These are phyloP conservation scores for Bonia amplexicaulis DNA, from an alignment of 176 grass and related monocot species.

Conservation along the genomic window DNA sequence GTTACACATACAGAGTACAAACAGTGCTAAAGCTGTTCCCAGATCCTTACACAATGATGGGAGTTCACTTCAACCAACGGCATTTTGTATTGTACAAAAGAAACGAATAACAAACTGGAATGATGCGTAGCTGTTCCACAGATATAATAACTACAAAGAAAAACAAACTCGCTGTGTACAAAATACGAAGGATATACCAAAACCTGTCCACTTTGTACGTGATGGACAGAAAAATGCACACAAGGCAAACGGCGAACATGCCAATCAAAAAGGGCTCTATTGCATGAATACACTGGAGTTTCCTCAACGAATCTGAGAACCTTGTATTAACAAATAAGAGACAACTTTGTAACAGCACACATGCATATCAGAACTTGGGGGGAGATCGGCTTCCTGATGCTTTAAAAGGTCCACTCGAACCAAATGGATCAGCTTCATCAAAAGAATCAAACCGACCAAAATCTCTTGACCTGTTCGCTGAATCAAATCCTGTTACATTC, in stretches of 20 bases:
- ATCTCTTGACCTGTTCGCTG: conserved; percentile 52
- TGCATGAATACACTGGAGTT: not conserved
- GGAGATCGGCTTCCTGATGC: conserved; percentile 65
- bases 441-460: conserved; percentile 90
- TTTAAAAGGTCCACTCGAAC: conserved; percentile 85
- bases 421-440: conserved; percentile 88
- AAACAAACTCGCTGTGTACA: conserved; percentile 5
- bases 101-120: not conserved
- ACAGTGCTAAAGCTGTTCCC: not conserved
- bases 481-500: conserved; percentile 50
- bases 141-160: conserved; percentile 38
- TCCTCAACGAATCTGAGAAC: conserved; percentile 12
- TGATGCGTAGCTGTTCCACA: not conserved
- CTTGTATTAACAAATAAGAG: conserved; percentile 19
- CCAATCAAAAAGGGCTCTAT: not conserved
- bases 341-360: not conserved
- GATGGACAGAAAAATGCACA: conserved; percentile 27
- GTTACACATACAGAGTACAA: not conserved
- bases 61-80: not conserved
- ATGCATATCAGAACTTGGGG: conserved; percentile 49
- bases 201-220: conserved; percentile 26
- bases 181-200: conserved; percentile 5
- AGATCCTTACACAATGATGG: not conserved
- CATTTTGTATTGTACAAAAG: conserved; percentile 3
- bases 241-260: not conserved